phyloP scores from a whole-genome alignment of 345 rosid genomes.

The Syzygium aromaticum region DNA sequence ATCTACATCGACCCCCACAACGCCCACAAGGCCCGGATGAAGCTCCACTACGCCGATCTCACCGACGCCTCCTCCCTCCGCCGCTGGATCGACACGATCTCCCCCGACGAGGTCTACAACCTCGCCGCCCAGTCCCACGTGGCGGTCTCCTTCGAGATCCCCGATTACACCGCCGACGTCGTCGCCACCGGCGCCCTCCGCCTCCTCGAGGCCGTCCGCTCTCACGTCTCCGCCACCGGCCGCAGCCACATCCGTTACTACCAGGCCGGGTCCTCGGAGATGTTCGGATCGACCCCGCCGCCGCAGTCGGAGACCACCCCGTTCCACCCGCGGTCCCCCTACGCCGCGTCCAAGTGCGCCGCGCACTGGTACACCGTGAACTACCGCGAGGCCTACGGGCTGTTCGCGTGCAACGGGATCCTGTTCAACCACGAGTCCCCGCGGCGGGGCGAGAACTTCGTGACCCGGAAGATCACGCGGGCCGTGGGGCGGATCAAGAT shows the following conservation, averaged over 20 bases:
- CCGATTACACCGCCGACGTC: constrained; percentile 91
- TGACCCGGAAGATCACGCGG: constrained; percentile 88
- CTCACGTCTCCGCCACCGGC: constrained; percentile 70
- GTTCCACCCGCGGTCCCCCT: constrained; percentile 95
- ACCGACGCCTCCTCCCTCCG: constrained; percentile 81
- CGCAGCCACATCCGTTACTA: constrained; percentile 58
- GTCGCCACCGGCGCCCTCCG: constrained; percentile 96
- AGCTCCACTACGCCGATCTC: constrained; percentile 33
- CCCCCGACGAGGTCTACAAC: constrained; percentile 87
- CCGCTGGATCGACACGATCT: constrained; percentile 87
- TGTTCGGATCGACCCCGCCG: constrained; percentile 94
- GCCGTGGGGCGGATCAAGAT: constrained; percentile 85
- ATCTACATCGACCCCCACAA: constrained; percentile 98
- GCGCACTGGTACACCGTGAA: constrained; percentile 99
- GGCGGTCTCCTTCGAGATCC: constrained; percentile 93
- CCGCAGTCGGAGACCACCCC: constrained; percentile 79
- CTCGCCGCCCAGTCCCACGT: constrained; percentile 96
- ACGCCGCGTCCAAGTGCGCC: constrained; percentile 88
- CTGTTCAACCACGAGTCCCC: constrained; percentile 94
- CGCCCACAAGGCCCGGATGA: constrained; percentile 56
- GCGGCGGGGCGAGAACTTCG: constrained; percentile 85
- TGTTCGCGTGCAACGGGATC: constrained; percentile 88
- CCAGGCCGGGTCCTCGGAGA: constrained; percentile 94
- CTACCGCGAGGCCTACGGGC: constrained; percentile 83
- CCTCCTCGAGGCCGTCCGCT: constrained; percentile 88